These are phyloP conservation scores for Fusarium burgessii DNA, from an alignment of 2,329 filamentous ascomycete genomes.

Conservation along the genomic window DNA sequence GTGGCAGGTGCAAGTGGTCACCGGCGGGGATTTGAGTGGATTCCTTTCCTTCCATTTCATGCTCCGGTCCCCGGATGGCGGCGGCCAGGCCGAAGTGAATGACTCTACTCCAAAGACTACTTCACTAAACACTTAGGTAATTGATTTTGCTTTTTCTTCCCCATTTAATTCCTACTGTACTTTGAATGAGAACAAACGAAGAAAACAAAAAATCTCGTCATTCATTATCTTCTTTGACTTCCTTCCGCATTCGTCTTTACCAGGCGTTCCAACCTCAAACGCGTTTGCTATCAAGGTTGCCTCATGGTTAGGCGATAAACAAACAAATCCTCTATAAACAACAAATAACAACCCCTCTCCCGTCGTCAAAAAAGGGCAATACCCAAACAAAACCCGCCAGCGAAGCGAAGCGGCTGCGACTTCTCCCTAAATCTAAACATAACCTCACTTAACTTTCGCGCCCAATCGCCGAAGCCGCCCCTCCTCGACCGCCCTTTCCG, in stretches of 20 bases:
- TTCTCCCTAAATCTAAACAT: conserved; percentile 21
- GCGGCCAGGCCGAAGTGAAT: conserved; percentile 35
- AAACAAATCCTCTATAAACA: not conserved
- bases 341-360: not conserved
- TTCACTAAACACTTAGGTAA: not conserved
- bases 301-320: conserved; percentile 5
- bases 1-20: conserved; percentile 30
- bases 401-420: conserved; percentile 20
- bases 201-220: not conserved
- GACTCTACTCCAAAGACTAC: conserved; percentile 8
- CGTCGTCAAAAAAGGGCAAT: not conserved
- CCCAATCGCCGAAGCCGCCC: conserved; percentile 38
- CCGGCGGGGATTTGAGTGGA: conserved; percentile 23
- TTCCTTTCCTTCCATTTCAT: conserved; percentile 2
- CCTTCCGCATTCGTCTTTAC: conserved; percentile 1
- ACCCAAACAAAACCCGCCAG: conserved; percentile 22
- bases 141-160: not conserved
- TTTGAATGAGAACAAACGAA: not conserved
- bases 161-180: not conserved
- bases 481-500: conserved; percentile 47
- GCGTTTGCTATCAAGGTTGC: not conserved
- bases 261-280: not conserved
- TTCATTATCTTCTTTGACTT: not conserved
- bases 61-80: conserved; percentile 26
- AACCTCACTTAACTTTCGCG: conserved; percentile 3